Base-by-base conservation (phyloP, 192 early-diverging fungal genomes). In the Coemansia sp. region DNA sequence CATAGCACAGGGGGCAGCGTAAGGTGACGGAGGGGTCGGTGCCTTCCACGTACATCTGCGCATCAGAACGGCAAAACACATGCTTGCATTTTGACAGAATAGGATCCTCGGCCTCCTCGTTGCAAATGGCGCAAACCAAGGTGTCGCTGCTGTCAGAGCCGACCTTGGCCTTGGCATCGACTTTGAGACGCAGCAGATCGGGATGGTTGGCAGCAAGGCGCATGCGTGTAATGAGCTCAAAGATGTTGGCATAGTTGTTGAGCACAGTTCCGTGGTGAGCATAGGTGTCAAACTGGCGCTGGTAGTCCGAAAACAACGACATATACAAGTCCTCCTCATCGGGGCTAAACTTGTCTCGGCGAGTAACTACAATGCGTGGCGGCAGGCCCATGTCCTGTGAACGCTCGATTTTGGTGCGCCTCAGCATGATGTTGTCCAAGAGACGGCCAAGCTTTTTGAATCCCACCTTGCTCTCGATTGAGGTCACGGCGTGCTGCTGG, bases 221-320 rank as follows among this genome's bases (percentile, higher is more conserved):
- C 92, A 98, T 93, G 32, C 90, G 85, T 10, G 83, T 89, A 53
- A 98, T 75, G 9, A 95, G 79, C 73, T 93, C 92, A 72, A 98
- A 95, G 53, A 98, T 94, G 54, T 88, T 90, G 37, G 93, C 92
- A 63, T 95, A 98, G 79, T 95, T 91, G 70, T 95, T 95, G 40
- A 95, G 83, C 21, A 94, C 89, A 0, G 93, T 91, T 9, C 86
- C 87, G 54, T 87, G 80, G 43, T 81, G 82, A 3, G 91, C 88
- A 76, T 93, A 96, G 1, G 91, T 92, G 4, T 82, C 82, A 63
- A 96, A 96, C 53, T 89, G 84, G 59, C 87, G 79, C 60, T 83
- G 70, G 11, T 86, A 83, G 65, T 94, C 85, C 12, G 83, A 62
- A 46, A 92, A 97, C 43, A 97, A 74, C 17, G 88, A 89, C 50